A percentile compares a stretch with the other conserved stretches of the same genome.
phyloP scores from a whole-genome alignment of 768 basidiomycete genomes.

The Thelephora ganbajun region DNA sequence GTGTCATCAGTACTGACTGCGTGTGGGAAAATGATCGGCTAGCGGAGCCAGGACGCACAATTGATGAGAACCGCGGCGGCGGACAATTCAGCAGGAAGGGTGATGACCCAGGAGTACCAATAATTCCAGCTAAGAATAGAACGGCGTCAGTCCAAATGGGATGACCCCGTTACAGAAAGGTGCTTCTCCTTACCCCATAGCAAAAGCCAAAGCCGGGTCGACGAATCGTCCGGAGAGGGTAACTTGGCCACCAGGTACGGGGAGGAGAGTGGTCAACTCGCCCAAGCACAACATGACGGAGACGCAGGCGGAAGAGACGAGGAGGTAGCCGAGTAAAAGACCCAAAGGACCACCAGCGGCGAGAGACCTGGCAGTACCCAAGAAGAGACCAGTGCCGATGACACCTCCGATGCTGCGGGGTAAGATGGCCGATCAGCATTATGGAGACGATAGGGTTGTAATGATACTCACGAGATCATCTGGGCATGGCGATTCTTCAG shows the following conservation, averaged over 20 bases:
- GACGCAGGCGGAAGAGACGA: slow-evolving; percentile 22
- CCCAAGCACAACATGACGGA: slow-evolving; percentile 27
- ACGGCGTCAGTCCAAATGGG: too few species aligned
- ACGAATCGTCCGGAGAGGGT: slow-evolving; percentile 34
- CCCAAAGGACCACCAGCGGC: slow-evolving; percentile 31
- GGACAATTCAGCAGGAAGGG: slow-evolving; percentile 30
- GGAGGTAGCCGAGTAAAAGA: slow-evolving; percentile 27
- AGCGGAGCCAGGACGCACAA: slow-evolving; percentile 8
- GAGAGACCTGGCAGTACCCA: slow-evolving; percentile 34
- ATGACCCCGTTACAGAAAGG: too few species aligned
- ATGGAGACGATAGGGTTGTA: neutral
- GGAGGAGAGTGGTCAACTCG: slow-evolving; percentile 33
- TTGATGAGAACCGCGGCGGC: slow-evolving; percentile 37
- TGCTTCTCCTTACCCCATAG: slow-evolving; percentile 19
- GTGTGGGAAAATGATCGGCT: neutral
- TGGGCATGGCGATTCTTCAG: neutral
- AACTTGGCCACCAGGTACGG: slow-evolving; percentile 31
- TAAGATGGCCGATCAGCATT: neutral
- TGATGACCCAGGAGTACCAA: slow-evolving; percentile 23
- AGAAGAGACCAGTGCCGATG: slow-evolving; percentile 43
- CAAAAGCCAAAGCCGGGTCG: slow-evolving; percentile 29
- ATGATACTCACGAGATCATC: neutral
- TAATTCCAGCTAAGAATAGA: slow-evolving; percentile 16
- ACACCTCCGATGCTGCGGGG: slow-evolving; percentile 10
- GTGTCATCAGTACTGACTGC: neutral